A percentile compares a stretch with the other conserved stretches of the same genome.
These are phyloP conservation scores for Magnaporthiopsis incrustans DNA, from an alignment of 2,329 filamentous ascomycete species.

Conservation along the genomic window DNA sequence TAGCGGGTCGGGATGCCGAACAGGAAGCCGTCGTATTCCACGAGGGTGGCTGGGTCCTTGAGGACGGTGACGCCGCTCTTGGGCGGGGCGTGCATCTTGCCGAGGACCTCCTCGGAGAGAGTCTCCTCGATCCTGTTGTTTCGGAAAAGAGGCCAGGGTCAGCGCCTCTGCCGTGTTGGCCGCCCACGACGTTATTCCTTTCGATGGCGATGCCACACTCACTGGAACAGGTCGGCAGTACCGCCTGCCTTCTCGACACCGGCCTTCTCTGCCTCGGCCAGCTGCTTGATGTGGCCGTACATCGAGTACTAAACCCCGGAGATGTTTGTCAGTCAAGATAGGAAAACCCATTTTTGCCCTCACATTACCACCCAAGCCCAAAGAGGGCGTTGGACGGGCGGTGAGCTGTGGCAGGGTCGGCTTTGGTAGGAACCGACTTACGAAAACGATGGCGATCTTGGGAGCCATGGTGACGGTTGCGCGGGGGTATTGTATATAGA, in stretches of 20 bases:
- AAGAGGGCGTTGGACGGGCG: not conserved
- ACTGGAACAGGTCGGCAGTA: slow-evolving; percentile 74
- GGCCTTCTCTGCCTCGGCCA: slow-evolving; percentile 81
- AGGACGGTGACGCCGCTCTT: slow-evolving; percentile 64
- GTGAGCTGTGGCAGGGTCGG: not conserved
- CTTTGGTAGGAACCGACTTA: slow-evolving; percentile 35
- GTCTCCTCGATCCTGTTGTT: slow-evolving; percentile 69
- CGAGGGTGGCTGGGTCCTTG: slow-evolving; percentile 49
- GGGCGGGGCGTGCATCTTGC: slow-evolving; percentile 82
- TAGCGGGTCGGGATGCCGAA: slow-evolving; percentile 93
- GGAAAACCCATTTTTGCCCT: too few relatives aligned
- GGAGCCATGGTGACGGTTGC: slow-evolving; percentile 63
- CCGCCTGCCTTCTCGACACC: slow-evolving; percentile 87
- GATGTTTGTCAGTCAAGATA: not conserved
- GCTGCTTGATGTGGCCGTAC: slow-evolving; percentile 79
- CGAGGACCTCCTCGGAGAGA: slow-evolving; percentile 70
- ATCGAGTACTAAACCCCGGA: slow-evolving; percentile 64
- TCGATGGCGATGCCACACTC: slow-evolving; percentile 14
- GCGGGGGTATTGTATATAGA: not conserved
- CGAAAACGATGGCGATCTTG: slow-evolving; percentile 86
- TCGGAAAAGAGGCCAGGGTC: not conserved
- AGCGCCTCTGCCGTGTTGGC: not conserved
- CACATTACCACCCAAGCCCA: not conserved
- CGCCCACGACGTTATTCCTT: too few relatives aligned
- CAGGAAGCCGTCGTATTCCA: slow-evolving; percentile 79